Base-by-base conservation (phyloP, 441 rosid species). In the Melianthus villosus region DNA sequence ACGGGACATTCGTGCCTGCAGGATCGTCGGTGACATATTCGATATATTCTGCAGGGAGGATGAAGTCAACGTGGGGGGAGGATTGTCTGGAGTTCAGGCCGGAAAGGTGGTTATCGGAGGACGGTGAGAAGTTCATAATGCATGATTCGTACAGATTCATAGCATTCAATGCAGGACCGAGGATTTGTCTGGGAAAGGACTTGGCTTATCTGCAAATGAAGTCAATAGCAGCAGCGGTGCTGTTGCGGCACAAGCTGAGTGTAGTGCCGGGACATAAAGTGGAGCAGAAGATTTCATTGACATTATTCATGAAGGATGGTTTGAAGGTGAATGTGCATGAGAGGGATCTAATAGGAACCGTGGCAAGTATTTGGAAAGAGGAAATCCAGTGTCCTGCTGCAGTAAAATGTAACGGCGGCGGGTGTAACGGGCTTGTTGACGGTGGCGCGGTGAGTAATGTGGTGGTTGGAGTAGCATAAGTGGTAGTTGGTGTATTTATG, bases 201-300 rank as follows among this genome's bases (percentile, higher is more conserved):
- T 87, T 94, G 7, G 97, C 95, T 31, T 87, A 80, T 60, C 85
- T 83, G 25, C 97, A 89, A 62, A 89, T 83, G 92, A 89, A 87
- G 73, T n/a, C n/a, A n/a, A n/a, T n/a, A n/a, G n/a, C n/a, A n/a
- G n/a, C n/a, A n/a, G n/a, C n/a, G n/a, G n/a, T n/a, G n/a, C n/a
- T n/a, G n/a, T n/a, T n/a, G n/a, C n/a, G n/a, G n/a, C n/a, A n/a
- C n/a, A n/a, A n/a, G n/a, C n/a, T n/a, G n/a, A n/a, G n/a, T n/a
- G n/a, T n/a, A n/a, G n/a, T n/a, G n/a, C 25, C 70, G 4, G 95
- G 95, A 11, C 87, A 78, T 46, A 74, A 62, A 46, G 85, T 87
- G 40, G 87, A 83, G 72, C 97, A 87, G 73, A 87, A 87, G 66
- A 83, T 87, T 91, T 83, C 97, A 17, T 38, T 87, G 39, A 87